Conservation (phyloP, 768 basidiomycete genomes). For the Agrocybe chaxingu region DNA sequence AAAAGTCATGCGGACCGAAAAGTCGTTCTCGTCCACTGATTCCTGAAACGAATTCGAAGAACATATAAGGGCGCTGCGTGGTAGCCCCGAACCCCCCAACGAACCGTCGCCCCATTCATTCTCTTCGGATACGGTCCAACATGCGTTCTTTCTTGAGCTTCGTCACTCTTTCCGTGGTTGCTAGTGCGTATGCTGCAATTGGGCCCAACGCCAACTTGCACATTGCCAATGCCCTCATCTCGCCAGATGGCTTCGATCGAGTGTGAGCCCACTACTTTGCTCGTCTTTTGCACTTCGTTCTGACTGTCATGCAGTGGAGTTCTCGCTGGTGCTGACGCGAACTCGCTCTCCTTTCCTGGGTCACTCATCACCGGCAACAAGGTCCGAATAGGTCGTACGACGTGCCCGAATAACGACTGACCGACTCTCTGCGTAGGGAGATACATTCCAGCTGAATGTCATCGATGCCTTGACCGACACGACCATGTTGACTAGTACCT, state of each 20-base stretch:
- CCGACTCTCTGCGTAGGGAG: constrained; percentile 22
- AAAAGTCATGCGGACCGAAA: neutral
- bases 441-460: constrained; percentile 42
- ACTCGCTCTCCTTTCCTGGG: constrained; percentile 11
- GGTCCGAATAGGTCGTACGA: neutral
- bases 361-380: constrained; percentile 14
- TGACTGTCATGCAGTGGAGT: constrained; percentile 19
- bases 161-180: constrained; percentile 3
- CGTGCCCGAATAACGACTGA: neutral
- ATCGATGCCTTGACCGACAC: constrained; percentile 39
- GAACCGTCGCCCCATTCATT: neutral
- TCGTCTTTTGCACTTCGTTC: constrained; percentile 16
- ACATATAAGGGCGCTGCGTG: neutral
- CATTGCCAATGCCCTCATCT: constrained; percentile 41
- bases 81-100: neutral
- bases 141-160: constrained; percentile 3
- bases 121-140: neutral
- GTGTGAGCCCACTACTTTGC: constrained; percentile 8
- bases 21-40: neutral
- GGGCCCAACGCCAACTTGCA: constrained; percentile 32
- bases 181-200: constrained; percentile 17
- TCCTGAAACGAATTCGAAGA: too few species aligned
- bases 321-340: constrained; percentile 8
- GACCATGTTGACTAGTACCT: constrained; percentile 26
- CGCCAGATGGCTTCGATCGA: constrained; percentile 50